These are phyloP conservation scores for Mollisia scopiformis DNA, from an alignment of 2,329 filamentous ascomycete species.

Conservation along the genomic window DNA sequence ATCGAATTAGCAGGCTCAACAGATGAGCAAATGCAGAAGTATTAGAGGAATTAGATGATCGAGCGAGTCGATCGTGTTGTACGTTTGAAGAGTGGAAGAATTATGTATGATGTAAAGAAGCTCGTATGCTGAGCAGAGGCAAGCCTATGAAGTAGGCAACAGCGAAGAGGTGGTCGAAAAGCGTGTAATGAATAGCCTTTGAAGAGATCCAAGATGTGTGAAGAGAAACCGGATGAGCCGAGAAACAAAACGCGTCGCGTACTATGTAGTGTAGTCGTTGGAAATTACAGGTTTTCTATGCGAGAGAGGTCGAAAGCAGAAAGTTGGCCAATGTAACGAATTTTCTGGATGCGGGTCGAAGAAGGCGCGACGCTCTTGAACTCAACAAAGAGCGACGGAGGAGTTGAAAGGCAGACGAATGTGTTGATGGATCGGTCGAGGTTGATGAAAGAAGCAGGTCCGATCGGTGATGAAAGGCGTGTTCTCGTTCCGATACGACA, in stretches of 20 bases:
- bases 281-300: conserved; percentile 32
- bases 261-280: conserved; percentile 25
- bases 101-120: conserved; percentile 32
- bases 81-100: conserved; percentile 28
- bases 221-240: conserved; percentile 27
- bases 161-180: conserved; percentile 23
- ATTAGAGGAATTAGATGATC: conserved; percentile 37
- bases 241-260: conserved; percentile 30
- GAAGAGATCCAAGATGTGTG: conserved; percentile 28
- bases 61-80: conserved; percentile 30
- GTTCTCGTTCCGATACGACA: conserved; percentile 4
- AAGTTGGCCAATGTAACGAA: conserved; percentile 7
- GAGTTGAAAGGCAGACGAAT: conserved; percentile 24
- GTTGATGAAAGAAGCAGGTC: conserved; percentile 1
- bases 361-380: conserved; percentile 32
- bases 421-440: neutral
- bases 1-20: conserved; percentile 26
- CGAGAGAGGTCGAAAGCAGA: conserved; percentile 10
- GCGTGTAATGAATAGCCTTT: conserved; percentile 31
- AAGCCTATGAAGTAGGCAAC: conserved; percentile 34
- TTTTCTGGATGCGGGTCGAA: neutral
- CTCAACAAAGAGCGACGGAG: conserved; percentile 32
- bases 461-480: neutral
- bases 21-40: conserved; percentile 23
- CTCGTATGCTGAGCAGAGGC: conserved; percentile 28